Base-by-base conservation (phyloP, 768 basidiomycete species). In the Russula sp. region DNA sequence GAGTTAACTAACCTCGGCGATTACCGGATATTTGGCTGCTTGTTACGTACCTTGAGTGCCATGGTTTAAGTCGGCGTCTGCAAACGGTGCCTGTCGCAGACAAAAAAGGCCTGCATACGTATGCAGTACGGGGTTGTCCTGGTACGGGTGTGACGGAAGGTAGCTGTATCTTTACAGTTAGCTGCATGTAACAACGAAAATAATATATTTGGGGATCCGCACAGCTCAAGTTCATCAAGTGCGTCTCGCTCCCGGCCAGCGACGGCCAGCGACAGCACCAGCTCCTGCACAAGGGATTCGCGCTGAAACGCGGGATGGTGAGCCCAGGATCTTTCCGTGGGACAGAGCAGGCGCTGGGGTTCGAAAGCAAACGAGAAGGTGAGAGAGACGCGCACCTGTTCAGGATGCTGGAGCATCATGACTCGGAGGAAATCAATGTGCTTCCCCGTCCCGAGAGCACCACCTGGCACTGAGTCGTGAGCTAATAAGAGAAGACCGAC, bases 151-250 rank as follows among this genome's bases (percentile, higher is more conserved):
- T 2, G 91, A 88, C 1, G 92, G 90, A 6, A 96, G 80, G 72
- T 91, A 95, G 31, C 93, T 93, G 66, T 48, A 60, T 61, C 32
- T 44, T 40, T 22, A 8, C 58, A 63, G 55, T 51, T 51, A 55
- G 55, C 16, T 35, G 54, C 10, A 45, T n/a, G 49, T 32, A 57
- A 62, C 6, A 48, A 45, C 52, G 62, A n/a, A 53, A 57, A 55
- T 14, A 49, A 59, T 49, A 54, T 27, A 49, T 18, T 74, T 83
- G 66, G 74, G 14, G 54, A 50, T 60, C 53, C 63, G 58, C 59
- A 94, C 91, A 94, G 79, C 71, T 94, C 91, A 13, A 96, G 76
- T 71, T 97, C 91, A 64, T 92, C 88, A 59, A 94, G 75, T 1
- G 94, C 94, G 57, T 87, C 84, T 60, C 79, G 78, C 68, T 88